Percentiles rank a stretch among this genome's conserved stretches.
Conservation (phyloP, 345 rosid species). For the Combretum micranthum region DNA sequence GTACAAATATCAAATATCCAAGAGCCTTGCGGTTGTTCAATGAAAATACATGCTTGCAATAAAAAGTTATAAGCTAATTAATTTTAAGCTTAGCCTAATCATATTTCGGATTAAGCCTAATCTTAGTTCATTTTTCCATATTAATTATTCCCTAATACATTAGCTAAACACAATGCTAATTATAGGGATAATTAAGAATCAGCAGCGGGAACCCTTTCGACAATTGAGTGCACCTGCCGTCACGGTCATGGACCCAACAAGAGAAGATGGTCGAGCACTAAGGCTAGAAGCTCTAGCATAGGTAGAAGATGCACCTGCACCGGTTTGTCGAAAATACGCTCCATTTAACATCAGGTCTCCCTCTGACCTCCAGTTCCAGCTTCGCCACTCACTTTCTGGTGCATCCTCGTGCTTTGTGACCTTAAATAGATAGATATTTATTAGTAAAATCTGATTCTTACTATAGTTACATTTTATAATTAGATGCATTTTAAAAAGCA, state of each 20-base stretch:
- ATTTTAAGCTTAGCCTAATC: too few species aligned
- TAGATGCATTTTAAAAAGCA: too few species aligned
- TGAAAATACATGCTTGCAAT: too few species aligned
- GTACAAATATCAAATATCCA: too few species aligned
- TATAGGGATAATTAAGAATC: not conserved
- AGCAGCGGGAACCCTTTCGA: slow-evolving; percentile 47
- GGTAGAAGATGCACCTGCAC: slow-evolving; percentile 40
- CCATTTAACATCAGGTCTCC: slow-evolving; percentile 70
- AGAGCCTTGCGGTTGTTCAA: too few species aligned
- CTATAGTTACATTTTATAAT: too few species aligned
- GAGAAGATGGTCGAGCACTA: slow-evolving; percentile 61
- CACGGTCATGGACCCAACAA: slow-evolving; percentile 52
- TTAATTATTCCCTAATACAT: too few species aligned
- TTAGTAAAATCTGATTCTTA: too few species aligned
- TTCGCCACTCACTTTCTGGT: slow-evolving; percentile 49
- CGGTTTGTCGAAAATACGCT: slow-evolving; percentile 56
- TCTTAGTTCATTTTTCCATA: too few species aligned
- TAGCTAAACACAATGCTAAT: too few species aligned
- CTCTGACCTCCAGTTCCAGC: slow-evolving; percentile 76
- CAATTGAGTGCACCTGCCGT: slow-evolving; percentile 59
- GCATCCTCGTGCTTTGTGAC: slow-evolving; percentile 78
- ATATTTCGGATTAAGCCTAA: too few species aligned
- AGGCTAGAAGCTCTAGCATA: slow-evolving; percentile 70
- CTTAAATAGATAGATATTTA: slow-evolving; percentile 13
- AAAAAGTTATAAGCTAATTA: too few species aligned